These are phyloP conservation scores for Pseudisothecium myosuroides DNA, from an alignment of 225 moss, liverwort and hornwort genomes.

Conservation along the genomic window DNA sequence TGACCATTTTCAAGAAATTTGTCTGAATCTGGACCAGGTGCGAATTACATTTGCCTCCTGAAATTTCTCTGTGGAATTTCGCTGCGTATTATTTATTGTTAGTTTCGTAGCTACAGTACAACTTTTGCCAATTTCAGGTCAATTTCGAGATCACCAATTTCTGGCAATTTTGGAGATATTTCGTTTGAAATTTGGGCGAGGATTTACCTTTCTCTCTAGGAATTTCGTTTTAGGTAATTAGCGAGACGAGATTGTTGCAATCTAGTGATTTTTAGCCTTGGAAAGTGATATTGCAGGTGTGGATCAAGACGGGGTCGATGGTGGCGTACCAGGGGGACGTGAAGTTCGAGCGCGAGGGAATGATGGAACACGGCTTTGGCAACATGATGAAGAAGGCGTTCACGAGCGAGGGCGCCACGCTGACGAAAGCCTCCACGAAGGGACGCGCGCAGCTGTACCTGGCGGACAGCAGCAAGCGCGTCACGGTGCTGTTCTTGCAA, in stretches of 20 bases:
- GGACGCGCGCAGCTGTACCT: slow-evolving; percentile 44
- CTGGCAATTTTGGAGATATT: background rate
- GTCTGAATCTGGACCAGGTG: background rate
- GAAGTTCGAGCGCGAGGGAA: slow-evolving; percentile 45
- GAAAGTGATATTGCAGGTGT: slow-evolving; percentile 7
- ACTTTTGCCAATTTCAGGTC: background rate
- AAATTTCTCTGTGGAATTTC: background rate
- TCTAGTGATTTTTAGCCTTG: background rate
- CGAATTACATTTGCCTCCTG: background rate
- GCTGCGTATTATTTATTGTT: background rate
- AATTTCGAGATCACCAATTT: background rate
- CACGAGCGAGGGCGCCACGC: slow-evolving; percentile 36
- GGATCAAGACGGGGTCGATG: slow-evolving; percentile 66
- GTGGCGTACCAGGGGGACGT: slow-evolving; percentile 59
- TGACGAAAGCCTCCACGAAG: slow-evolving; percentile 34
- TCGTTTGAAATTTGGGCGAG: background rate
- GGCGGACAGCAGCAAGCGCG: slow-evolving; percentile 42
- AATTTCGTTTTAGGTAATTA: background rate
- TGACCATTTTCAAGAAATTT: background rate
- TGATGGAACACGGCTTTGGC: slow-evolving; percentile 44
- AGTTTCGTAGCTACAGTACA: background rate
- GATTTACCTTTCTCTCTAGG: too few species aligned
- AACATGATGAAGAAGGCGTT: slow-evolving; percentile 54
- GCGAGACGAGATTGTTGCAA: background rate
- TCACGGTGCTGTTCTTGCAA: slow-evolving; percentile 43